Base-by-base conservation (phyloP, 78 protist genomes). In the Trichosphaerium sp. region DNA sequence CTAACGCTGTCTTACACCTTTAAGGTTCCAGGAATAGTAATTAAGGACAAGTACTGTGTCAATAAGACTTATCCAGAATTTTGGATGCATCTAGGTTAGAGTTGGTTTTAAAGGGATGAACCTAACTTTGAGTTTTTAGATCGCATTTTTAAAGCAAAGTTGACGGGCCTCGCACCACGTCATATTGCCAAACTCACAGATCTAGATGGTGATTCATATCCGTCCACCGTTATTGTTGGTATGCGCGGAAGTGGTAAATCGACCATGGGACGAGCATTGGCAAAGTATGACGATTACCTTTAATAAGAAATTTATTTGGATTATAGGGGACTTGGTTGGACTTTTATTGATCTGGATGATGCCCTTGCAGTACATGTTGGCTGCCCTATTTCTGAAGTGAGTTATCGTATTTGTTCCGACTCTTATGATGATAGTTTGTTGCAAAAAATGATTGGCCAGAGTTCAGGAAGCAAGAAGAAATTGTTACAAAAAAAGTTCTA, bases 61-160 rank as follows among this genome's bases (percentile, higher is more conserved):
- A 87, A 80, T 42, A 86, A 86, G 78, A 86, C 91, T 18, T 86
- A 74, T 71, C 91, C 91, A 4, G 66, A 31, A 2, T 84, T 78
- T 67, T 78, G 89, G 89, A 78, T 66, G 28, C 67, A 71, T 18
- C 61, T 83, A 15, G 48, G n/a, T 3, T 28, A 56, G 47, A 35
- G 56, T n/a, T n/a, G n/a, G n/a, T n/a, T n/a, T n/a, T n/a, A n/a
- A n/a, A n/a, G n/a, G n/a, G n/a, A n/a, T n/a, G n/a, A n/a, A n/a
- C n/a, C n/a, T n/a, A n/a, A n/a, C n/a, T n/a, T n/a, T n/a, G n/a
- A n/a, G n/a, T n/a, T n/a, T n/a, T n/a, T n/a, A n/a, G n/a, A n/a
- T n/a, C n/a, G n/a, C n/a, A n/a, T n/a, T n/a, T n/a, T n/a, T n/a
- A n/a, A n/a, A n/a, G n/a, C n/a, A n/a, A n/a, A n/a, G n/a, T n/a